Evolutionary conservation across 805 yeast species (phyloP).

Genomic region (Saccharomycopsis microspora): DNA sequence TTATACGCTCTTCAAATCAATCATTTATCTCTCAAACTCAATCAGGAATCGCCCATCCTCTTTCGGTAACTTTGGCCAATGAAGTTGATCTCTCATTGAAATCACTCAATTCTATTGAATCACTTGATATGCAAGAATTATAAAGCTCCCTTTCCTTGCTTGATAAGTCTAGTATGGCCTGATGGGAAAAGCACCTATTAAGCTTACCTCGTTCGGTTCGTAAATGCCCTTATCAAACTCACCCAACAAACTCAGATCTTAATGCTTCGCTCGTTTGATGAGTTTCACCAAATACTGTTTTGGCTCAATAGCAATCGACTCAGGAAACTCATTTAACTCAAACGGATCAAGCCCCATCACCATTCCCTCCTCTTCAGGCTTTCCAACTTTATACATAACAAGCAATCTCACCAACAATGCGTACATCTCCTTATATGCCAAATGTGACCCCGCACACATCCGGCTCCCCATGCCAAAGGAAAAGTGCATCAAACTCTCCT

Average conservation of each 20-base stretch:
- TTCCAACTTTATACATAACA: conserved; percentile 35
- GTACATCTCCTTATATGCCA: conserved; percentile 59
- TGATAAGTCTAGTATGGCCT: no score
- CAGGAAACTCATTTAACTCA: conserved; percentile 37
- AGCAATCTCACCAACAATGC: conserved; percentile 42
- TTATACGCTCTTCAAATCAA: no score
- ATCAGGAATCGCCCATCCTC: no score
- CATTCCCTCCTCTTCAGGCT: conserved; percentile 25
- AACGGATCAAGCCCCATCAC: conserved; percentile 42
- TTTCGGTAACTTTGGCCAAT: no score
- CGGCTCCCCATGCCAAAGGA: conserved; percentile 65
- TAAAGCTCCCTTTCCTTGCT: no score
- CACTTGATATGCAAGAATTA: no score
- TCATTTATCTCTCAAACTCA: no score
- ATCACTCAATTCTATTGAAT: no score
- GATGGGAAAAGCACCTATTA: no score
- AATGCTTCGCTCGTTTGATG: not conserved
- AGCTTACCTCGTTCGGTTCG: not conserved
- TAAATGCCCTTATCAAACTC: not conserved
- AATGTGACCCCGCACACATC: conserved; percentile 57
- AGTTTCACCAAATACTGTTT: conserved; percentile 27
- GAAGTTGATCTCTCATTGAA: no score
- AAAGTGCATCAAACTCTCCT: conserved; percentile 23
- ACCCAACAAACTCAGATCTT: conserved; percentile 3
- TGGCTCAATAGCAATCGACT: conserved; percentile 57